Percentiles rank a stretch among this genome's conserved stretches.
Conservation (phyloP, 1,139 yeast species). For the Protomyces inundatus region DNA sequence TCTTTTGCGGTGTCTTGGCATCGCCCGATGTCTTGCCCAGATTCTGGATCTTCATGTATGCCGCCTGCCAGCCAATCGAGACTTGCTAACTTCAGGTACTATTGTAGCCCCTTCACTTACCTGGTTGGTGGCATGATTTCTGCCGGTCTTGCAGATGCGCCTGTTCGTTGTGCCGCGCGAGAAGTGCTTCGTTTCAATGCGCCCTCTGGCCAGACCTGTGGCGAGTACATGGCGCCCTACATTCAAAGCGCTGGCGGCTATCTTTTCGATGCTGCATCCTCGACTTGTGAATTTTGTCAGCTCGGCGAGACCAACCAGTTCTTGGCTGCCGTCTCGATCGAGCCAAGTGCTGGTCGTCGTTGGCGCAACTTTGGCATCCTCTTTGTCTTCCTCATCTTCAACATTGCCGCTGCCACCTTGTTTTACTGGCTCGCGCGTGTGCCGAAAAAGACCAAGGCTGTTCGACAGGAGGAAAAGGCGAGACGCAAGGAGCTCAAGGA, state of each 20-base stretch:
- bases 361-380: conserved; percentile 71
- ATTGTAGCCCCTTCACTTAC: conserved; percentile 67
- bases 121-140: conserved; percentile 50
- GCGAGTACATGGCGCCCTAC: conserved; percentile 43
- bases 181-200: conserved; percentile 51
- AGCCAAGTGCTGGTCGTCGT: conserved; percentile 33
- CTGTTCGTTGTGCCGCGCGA: conserved; percentile 46
- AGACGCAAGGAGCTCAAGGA: neutral
- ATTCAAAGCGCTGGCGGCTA: conserved; percentile 29
- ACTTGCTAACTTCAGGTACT: conserved; percentile 58
- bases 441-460: conserved; percentile 42
- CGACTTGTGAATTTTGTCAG: conserved; percentile 50
- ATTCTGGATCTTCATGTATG: conserved; percentile 59
- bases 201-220: conserved; percentile 45
- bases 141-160: conserved; percentile 51
- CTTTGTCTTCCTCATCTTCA: conserved; percentile 49
- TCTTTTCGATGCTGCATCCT: conserved; percentile 30
- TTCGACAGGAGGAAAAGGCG: conserved; percentile 8
- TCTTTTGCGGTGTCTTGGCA: conserved; percentile 79
- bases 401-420: conserved; percentile 49
- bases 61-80: conserved; percentile 57
- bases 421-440: conserved; percentile 52
- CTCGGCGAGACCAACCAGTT: conserved; percentile 45
- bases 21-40: conserved; percentile 52
- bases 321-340: conserved; percentile 40